A percentile compares a stretch with the other conserved stretches of the same genome.
Conservation (phyloP, 1,139 yeast genomes). For the Suzukiozyma palmioleophila region DNA sequence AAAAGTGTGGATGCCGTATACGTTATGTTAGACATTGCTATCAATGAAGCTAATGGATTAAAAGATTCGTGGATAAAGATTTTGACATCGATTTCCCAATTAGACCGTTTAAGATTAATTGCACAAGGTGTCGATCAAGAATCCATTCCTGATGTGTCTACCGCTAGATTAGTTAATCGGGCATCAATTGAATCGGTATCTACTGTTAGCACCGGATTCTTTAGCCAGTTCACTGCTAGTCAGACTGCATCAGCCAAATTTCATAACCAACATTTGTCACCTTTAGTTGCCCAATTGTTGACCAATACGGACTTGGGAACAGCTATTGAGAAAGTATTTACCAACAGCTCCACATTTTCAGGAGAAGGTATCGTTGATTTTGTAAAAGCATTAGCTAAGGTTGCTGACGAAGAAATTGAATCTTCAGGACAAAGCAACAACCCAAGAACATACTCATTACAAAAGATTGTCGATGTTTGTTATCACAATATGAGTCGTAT, state of each 20-base stretch:
- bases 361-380: constrained; percentile 86
- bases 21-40: constrained; percentile 70
- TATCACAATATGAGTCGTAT: constrained; percentile 96
- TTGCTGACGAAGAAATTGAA: constrained; percentile 86
- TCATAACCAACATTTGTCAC: constrained; percentile 41
- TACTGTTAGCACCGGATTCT: constrained; percentile 44
- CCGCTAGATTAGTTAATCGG: constrained; percentile 63
- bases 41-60: constrained; percentile 70
- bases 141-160: constrained; percentile 79
- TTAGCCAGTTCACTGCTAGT: constrained; percentile 34
- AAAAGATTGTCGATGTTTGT: constrained; percentile 94
- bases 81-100: constrained; percentile 77
- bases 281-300: constrained; percentile 44
- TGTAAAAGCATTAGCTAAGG: constrained; percentile 81
- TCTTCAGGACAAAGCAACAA: constrained; percentile 77
- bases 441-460: constrained; percentile 89
- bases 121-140: constrained; percentile 87
- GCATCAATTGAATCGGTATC: constrained; percentile 51
- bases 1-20: constrained; percentile 82
- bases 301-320: constrained; percentile 77
- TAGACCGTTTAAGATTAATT: constrained; percentile 83
- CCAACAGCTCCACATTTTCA: constrained; percentile 72
- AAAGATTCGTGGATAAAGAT: constrained; percentile 79
- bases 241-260: constrained; percentile 41
- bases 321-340: constrained; percentile 80